Evolutionary conservation across 192 early-diverging fungal species (phyloP), one percentile per base, ranked within the genome.

Genomic region (Thamnidium elegans): DNA sequence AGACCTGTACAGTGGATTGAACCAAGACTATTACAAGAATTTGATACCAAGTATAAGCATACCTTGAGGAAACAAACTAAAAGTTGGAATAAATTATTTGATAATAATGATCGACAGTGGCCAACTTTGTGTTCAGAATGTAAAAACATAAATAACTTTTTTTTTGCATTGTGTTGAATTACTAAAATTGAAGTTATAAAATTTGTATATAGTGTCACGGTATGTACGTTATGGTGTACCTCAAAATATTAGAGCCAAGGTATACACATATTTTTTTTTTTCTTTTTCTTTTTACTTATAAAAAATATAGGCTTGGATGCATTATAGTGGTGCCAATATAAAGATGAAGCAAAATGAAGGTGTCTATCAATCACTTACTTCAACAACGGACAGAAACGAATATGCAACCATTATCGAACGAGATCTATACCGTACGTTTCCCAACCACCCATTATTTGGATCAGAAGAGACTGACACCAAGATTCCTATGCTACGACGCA

Each of bases 151-250:
- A 36, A 15, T 15, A 0, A 26, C 11, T 47, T 17, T 56, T 34
- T 4, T 10, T 46, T 53, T 14, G 11, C 15, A 19, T 34, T 55
- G 50, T 21, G 17, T 36, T 23, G 3, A 50, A 10, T 62, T 9
- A 30, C 31, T 46, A 62, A 58, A 86, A 70, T 65, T 9, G 4
- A 39, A 39, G 5, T 0, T 62, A 46, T 63, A 69, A 80, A 68
- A 69, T 60, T 60, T 58, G n/a, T n/a, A n/a, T n/a, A 68, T 83
- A 39, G 84, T 88, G 8, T 89, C 88, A 55, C 69, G 86, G 58
- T 89, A 86, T 66, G 72, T 90, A 23, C 80, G 89, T 20, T 88
- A 88, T 65, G 90, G 90, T 6, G 86, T 92, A 47, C 90, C 90
- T 19, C 73, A 84, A 32, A 69, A 80, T 9, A 58, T 91, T 11